Evolutionary conservation across 2,329 filamentous ascomycete genomes (phyloP).

Genomic region (Neocatenulostroma microsporum): DNA sequence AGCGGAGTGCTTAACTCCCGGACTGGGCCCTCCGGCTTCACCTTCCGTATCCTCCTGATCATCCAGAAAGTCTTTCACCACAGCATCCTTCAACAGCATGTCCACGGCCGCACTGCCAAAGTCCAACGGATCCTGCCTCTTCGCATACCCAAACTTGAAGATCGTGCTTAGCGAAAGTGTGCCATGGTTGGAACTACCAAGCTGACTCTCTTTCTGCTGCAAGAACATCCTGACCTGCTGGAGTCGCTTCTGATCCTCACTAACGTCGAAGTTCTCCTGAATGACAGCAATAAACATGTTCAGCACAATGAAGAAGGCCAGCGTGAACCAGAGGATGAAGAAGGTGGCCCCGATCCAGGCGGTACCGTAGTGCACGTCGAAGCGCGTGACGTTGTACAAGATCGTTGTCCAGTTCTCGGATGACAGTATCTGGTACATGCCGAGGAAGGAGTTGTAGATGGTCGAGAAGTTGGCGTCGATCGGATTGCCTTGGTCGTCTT

Average conservation of each 20-base stretch:
- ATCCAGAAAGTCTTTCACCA: constrained; percentile 90
- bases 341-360: constrained; percentile 90
- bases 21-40: constrained; percentile 5
- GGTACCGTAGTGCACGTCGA: constrained; percentile 58
- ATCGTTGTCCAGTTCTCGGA: constrained; percentile 94
- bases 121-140: constrained; percentile 73
- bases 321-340: constrained; percentile 89
- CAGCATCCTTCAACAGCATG: constrained; percentile 92
- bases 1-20: constrained; percentile 5
- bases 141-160: constrained; percentile 54
- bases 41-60: constrained; percentile 43
- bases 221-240: constrained; percentile 95
- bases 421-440: constrained; percentile 95
- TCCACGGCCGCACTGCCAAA: constrained; percentile 88
- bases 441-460: constrained; percentile 92
- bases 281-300: constrained; percentile 99
- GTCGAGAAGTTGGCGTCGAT: constrained; percentile 73
- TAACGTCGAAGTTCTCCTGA: constrained; percentile 98
- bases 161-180: constrained; percentile 67
- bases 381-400: constrained; percentile 71
- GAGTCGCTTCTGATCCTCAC: constrained; percentile 93
- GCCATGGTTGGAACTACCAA: constrained; percentile 56
- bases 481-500: constrained; percentile 53
- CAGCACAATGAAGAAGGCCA: constrained; percentile 89
- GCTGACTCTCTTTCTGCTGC: constrained; percentile 64